These are phyloP conservation scores for Melaleuca quinquenervia DNA, from an alignment of 345 rosid species.

Conservation along the genomic window DNA sequence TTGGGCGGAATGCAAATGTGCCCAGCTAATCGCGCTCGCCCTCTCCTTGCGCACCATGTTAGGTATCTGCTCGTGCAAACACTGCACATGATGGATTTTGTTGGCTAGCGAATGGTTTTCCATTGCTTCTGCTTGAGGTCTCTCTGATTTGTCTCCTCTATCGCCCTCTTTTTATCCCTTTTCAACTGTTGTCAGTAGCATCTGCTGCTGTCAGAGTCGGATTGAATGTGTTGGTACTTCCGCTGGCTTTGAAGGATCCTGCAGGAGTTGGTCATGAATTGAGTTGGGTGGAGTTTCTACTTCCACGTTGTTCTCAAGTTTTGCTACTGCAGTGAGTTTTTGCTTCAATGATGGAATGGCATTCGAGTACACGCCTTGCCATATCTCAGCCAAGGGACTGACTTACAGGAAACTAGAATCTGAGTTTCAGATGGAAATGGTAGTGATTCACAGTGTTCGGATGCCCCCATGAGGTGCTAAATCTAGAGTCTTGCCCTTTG, in stretches of 20 bases:
- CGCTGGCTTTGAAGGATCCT: not conserved
- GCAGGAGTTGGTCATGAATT: not conserved
- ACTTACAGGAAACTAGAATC: not conserved
- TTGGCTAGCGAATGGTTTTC: not conserved
- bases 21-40: no score
- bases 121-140: not conserved
- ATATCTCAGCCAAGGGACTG: not conserved
- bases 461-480: not conserved
- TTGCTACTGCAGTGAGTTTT: not conserved
- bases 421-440: not conserved
- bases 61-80: no score
- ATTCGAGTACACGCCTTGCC: not conserved
- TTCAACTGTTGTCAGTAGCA: no score
- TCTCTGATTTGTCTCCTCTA: not conserved
- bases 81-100: no score
- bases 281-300: not conserved
- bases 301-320: not conserved
- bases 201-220: not conserved
- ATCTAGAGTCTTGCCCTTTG: not conserved
- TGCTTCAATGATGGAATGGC: not conserved
- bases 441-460: not conserved
- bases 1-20: not conserved
- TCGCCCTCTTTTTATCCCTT: not conserved
- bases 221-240: not conserved
- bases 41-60: no score